A percentile compares a stretch with the other conserved stretches of the same genome.
phyloP scores from a whole-genome alignment of 1,284 basidiomycete genomes.

The Cutaneotrichosporon sp. region DNA sequence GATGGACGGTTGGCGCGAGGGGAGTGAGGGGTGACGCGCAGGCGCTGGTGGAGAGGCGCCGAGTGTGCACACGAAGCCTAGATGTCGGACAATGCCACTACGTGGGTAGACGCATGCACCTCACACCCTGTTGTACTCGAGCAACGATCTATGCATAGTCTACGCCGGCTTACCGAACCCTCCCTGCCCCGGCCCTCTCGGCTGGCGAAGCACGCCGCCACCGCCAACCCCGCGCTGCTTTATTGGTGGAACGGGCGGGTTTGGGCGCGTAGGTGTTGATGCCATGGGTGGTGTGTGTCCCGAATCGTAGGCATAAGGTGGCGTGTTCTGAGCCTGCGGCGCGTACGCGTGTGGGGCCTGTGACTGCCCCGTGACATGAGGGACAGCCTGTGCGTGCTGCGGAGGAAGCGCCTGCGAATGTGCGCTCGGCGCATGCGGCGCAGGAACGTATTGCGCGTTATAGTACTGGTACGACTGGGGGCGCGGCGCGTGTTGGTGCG shows the following conservation, averaged over 20 bases:
- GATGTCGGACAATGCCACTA: background rate
- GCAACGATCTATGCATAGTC: background rate
- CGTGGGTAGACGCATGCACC: background rate
- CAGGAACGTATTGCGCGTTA: background rate
- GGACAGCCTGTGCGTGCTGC: no score
- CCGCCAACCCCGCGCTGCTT: background rate
- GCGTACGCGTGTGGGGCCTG: background rate
- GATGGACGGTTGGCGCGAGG: slow-evolving; percentile 13
- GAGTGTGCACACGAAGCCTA: no score
- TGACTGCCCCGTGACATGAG: no score
- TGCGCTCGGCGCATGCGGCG: background rate
- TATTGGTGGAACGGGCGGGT: background rate
- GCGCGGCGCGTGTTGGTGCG: background rate
- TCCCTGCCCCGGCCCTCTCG: background rate
- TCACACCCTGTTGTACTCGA: background rate
- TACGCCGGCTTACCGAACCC: background rate
- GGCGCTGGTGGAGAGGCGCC: background rate
- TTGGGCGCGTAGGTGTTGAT: background rate
- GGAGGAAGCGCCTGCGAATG: background rate
- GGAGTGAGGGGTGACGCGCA: background rate
- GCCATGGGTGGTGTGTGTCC: background rate
- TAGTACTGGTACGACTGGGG: background rate
- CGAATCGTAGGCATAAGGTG: background rate
- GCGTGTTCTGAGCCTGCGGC: background rate
- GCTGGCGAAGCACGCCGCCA: background rate